Conservation (phyloP, 2,329 filamentous ascomycete genomes). For the Diaporthe ampelina region DNA sequence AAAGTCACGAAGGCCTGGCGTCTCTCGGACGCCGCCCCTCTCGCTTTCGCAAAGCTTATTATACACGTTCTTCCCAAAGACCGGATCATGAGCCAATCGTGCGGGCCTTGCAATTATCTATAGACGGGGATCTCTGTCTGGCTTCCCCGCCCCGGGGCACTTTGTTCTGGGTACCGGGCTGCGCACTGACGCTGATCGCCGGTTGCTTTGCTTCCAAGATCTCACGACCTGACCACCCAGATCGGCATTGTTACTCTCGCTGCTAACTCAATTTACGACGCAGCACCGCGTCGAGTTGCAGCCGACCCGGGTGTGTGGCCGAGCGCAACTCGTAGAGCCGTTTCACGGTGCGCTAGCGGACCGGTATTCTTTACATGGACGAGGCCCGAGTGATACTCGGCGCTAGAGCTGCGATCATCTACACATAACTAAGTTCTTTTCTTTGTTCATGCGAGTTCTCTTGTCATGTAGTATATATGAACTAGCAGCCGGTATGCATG, state of each 20-base stretch:
- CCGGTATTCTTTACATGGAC: background rate
- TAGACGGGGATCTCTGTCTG: background rate
- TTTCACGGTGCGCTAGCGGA: slow-evolving; percentile 9
- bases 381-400: slow-evolving; percentile 15
- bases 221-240: background rate
- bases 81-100: background rate
- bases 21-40: background rate
- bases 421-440: background rate
- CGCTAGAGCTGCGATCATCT: background rate
- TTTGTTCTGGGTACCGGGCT: background rate
- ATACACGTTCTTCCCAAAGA: background rate
- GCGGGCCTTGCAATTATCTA: background rate
- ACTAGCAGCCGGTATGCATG: background rate
- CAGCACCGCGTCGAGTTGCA: slow-evolving; percentile 6
- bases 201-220: background rate
- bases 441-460: slow-evolving; percentile 6
- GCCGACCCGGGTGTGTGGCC: background rate
- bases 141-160: slow-evolving; percentile 18
- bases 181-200: slow-evolving; percentile 23
- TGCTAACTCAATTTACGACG: background rate
- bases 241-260: background rate
- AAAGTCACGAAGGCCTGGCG: background rate
- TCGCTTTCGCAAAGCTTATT: background rate
- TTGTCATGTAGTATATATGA: background rate
- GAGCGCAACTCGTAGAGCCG: slow-evolving; percentile 8